These are phyloP conservation scores for Anthracocystis walkeri DNA, from an alignment of 1,284 basidiomycete genomes.

Conservation along the genomic window DNA sequence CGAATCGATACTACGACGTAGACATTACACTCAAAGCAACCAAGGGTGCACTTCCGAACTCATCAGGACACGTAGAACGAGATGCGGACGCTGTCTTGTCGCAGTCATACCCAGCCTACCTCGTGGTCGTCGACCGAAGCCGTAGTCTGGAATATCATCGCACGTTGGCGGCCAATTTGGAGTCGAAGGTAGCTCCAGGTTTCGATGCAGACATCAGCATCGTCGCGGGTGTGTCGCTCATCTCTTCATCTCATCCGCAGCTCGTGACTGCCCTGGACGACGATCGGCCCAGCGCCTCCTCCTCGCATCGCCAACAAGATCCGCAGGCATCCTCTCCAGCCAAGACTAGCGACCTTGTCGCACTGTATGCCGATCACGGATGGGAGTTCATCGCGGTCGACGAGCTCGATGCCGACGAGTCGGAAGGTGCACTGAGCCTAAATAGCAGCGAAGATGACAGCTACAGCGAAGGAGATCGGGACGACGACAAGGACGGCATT, in stretches of 20 bases:
- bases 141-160: constrained; percentile 32
- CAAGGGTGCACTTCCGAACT: constrained; percentile 8
- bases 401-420: constrained; percentile 23
- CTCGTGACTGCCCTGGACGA: constrained; percentile 24
- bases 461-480: constrained; percentile 21
- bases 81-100: constrained; percentile 9
- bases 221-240: constrained; percentile 27
- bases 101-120: constrained; percentile 30
- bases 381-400: constrained; percentile 61
- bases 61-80: not conserved
- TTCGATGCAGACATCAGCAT: constrained; percentile 45
- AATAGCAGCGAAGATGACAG: constrained; percentile 17
- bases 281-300: not conserved
- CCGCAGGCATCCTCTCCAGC: not conserved
- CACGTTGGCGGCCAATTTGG: constrained; percentile 13
- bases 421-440: not conserved
- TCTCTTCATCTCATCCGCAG: constrained; percentile 16
- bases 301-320: not conserved
- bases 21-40: constrained; percentile 50
- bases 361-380: constrained; percentile 55
- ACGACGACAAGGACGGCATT: constrained; percentile 47
- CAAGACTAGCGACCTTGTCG: constrained; percentile 43
- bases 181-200: constrained; percentile 22
- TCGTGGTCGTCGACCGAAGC: constrained; percentile 37
- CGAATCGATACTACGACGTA: constrained; percentile 59